Conservation (phyloP, 495 filamentous ascomycete species). For the Penicillium flavigenum region DNA sequence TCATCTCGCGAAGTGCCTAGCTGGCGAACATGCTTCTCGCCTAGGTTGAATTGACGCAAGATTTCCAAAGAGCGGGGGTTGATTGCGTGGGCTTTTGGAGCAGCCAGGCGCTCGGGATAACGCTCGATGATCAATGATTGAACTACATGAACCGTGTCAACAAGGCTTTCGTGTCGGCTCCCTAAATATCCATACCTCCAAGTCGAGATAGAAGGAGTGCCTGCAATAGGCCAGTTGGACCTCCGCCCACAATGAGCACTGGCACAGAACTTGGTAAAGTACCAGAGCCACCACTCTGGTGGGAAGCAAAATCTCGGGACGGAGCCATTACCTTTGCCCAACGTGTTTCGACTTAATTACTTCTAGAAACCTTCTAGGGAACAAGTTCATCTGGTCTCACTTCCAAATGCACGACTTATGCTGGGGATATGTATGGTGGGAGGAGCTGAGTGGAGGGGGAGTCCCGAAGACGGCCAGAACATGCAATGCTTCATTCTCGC, state of each 20-base stretch:
- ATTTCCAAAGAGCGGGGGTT: constrained; percentile 32
- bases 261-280: constrained; percentile 17
- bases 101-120: constrained; percentile 25
- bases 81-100: constrained; percentile 34
- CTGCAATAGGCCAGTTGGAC: constrained; percentile 32
- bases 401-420: background rate
- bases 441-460: background rate
- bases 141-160: constrained; percentile 15
- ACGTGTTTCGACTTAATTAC: too few species aligned
- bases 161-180: background rate
- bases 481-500: background rate
- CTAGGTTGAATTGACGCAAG: constrained; percentile 30
- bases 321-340: constrained; percentile 1
- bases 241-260: constrained; percentile 40
- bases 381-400: background rate
- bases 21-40: constrained; percentile 26
- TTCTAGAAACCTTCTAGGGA: background rate
- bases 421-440: background rate
- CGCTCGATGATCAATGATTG: constrained; percentile 28
- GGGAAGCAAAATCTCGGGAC: constrained; percentile 1
- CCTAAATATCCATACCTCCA: constrained; percentile 12
- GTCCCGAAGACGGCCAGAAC: background rate
- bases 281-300: background rate
- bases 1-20: constrained; percentile 26
- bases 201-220: constrained; percentile 30